Conservation (phyloP, 1,139 yeast genomes). For the Kluyveromyces sp. region DNA sequence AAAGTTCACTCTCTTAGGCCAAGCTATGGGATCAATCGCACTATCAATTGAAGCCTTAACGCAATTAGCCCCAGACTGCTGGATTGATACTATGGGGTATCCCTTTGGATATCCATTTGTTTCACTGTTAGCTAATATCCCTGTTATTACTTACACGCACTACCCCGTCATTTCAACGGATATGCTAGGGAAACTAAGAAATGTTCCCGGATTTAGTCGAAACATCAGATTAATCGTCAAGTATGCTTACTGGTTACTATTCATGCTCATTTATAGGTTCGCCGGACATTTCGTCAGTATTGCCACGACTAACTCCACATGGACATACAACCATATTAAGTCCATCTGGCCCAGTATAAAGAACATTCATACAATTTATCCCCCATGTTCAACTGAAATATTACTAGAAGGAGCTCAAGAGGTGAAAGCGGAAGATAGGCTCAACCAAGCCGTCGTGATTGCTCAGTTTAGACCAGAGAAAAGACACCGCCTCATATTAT, state of each 20-base stretch:
- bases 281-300: constrained; percentile 63
- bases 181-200: constrained; percentile 60
- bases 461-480: constrained; percentile 97
- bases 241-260: constrained; percentile 60
- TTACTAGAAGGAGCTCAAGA: constrained; percentile 28
- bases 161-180: constrained; percentile 87
- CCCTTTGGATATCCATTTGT: constrained; percentile 78
- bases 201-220: constrained; percentile 25
- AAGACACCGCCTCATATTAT: constrained; percentile 66
- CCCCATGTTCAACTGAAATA: constrained; percentile 75
- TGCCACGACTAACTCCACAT: constrained; percentile 76
- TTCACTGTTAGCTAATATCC: constrained; percentile 49
- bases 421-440: constrained; percentile 33
- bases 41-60: constrained; percentile 66
- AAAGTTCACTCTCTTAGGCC: constrained; percentile 75
- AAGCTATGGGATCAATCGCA: constrained; percentile 70
- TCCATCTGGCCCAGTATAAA: constrained; percentile 46
- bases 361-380: constrained; percentile 50
- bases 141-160: constrained; percentile 83
- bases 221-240: constrained; percentile 36
- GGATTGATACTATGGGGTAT: constrained; percentile 90
- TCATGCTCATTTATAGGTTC: constrained; percentile 55
- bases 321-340: constrained; percentile 77
- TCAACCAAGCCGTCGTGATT: constrained; percentile 58
- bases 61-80: constrained; percentile 76